Percentiles rank a stretch among this genome's conserved stretches.
These are phyloP conservation scores for Cladosporium velox DNA, from an alignment of 2,329 filamentous ascomycete species.

Conservation along the genomic window DNA sequence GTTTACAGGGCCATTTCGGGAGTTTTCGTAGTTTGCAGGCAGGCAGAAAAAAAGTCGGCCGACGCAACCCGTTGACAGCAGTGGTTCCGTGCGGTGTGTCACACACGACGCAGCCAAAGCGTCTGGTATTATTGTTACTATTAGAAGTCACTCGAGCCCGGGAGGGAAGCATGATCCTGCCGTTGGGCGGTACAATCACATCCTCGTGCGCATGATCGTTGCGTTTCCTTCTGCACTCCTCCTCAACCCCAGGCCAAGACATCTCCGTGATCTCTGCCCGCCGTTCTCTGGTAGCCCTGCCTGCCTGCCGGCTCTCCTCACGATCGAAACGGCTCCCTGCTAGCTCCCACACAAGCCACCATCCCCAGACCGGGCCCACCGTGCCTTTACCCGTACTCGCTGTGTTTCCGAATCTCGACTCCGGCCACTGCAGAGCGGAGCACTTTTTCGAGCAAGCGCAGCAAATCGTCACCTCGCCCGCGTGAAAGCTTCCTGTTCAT, in stretches of 20 bases:
- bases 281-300: no score
- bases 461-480: conserved; percentile 13
- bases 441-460: conserved; percentile 6
- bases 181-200: not conserved
- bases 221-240: not conserved
- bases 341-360: not conserved
- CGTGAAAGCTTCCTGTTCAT: conserved; percentile 10
- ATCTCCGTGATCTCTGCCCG: not conserved
- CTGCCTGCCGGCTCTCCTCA: conserved; percentile 15
- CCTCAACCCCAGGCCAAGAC: conserved; percentile 18
- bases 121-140: not conserved
- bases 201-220: not conserved
- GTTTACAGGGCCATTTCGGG: conserved; percentile 13
- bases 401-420: conserved; percentile 14
- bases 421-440: conserved; percentile 15
- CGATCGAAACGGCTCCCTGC: conserved; percentile 15
- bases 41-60: conserved; percentile 11
- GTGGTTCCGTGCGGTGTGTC: not conserved
- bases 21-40: conserved; percentile 10
- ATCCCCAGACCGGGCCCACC: conserved; percentile 19
- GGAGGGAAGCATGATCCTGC: conserved; percentile 1
- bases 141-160: not conserved
- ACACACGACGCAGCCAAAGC: not conserved
- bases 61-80: not conserved
- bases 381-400: conserved; percentile 1